A percentile compares a stretch with the other conserved stretches of the same genome.
Conservation (phyloP, 352 stramenopile genomes). For the Phytophthora cryptogea region DNA sequence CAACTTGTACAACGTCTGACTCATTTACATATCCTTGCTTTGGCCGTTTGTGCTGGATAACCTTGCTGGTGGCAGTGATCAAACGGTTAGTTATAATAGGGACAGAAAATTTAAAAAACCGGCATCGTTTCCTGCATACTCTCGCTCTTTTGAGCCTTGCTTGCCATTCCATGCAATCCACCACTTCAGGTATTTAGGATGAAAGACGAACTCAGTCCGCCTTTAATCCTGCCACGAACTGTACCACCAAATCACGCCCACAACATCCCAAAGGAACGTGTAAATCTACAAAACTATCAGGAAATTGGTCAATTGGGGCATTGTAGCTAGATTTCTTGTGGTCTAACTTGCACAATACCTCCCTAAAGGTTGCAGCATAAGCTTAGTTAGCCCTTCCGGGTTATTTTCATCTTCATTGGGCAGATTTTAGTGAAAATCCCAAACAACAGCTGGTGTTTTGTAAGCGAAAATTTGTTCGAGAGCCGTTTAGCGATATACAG, state of each 20-base stretch:
- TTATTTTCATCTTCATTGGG: not conserved
- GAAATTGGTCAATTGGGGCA: no score
- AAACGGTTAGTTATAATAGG: conserved; percentile 23
- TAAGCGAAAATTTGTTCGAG: conserved; percentile 31
- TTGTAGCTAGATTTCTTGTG: not conserved
- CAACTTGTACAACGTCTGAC: conserved; percentile 11
- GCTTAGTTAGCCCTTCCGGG: no score
- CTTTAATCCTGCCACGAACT: not conserved
- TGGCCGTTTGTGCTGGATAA: conserved; percentile 6
- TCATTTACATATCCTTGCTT: conserved; percentile 18
- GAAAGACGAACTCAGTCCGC: not conserved
- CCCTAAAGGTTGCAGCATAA: no score
- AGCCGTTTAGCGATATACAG: conserved; percentile 29
- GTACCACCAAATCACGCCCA: not conserved
- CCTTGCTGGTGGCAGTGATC: conserved; percentile 14
- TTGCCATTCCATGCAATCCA: not conserved
- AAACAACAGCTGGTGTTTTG: conserved; percentile 14
- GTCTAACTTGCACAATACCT: not conserved
- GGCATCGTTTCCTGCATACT: conserved; percentile 20
- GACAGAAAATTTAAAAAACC: conserved; percentile 26
- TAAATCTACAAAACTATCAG: no score
- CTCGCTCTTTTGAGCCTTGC: conserved; percentile 15
- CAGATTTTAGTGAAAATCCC: conserved; percentile 16
- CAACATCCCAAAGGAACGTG: not conserved
- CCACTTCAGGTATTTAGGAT: not conserved